Evolutionary conservation across 192 early-diverging fungal genomes (phyloP), one percentile per base, ranked within the genome.

Genomic region (Coemansia sp.): DNA sequence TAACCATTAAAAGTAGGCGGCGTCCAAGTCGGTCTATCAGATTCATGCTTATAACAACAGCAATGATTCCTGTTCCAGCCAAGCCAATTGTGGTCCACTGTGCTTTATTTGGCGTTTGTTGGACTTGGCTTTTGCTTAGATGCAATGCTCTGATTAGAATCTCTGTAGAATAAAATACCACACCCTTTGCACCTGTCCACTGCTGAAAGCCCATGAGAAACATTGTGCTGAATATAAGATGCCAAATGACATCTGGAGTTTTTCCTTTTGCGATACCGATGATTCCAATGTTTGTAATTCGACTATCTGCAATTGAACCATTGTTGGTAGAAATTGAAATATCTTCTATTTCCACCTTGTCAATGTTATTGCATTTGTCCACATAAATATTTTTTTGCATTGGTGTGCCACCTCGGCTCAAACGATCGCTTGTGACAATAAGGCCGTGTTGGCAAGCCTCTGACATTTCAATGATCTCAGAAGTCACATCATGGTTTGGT

Each of bases 151-250:
- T 70, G 6, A 77, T 72, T 67, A 94, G 87, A 19, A 94, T 92
- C 4, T 87, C 88, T 5, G 94, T 92, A 12, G 87, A 90, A 69
- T 94, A 96, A 76, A 90, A 93, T 57, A 93, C 88, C 21, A 93
- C 83, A 15, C 89, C 92, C 66, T 93, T 94, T 66, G 93, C 87
- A 41, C 92, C 94, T 21, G 87, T 88, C 65, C 93, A 86, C 69
- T 96, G 94, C 78, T 96, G 94, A 54, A 85, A 74, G 0, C 89
- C 77, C 75, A 93, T 91, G 32, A 94, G 59, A 4, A 86, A 78
- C 64, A 93, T 61, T 15, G 89, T 87, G 41, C 85, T 85, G 12
- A 92, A 62, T 1, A 93, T 77, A 15, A 86, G 75, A 18, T 78
- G 73, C 32, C 86, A 73, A 52, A 92, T 81, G n/a, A 84, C 76